Evolutionary conservation across 2,329 filamentous ascomycete species (phyloP).

Genomic region (Lachnellula suecica): DNA sequence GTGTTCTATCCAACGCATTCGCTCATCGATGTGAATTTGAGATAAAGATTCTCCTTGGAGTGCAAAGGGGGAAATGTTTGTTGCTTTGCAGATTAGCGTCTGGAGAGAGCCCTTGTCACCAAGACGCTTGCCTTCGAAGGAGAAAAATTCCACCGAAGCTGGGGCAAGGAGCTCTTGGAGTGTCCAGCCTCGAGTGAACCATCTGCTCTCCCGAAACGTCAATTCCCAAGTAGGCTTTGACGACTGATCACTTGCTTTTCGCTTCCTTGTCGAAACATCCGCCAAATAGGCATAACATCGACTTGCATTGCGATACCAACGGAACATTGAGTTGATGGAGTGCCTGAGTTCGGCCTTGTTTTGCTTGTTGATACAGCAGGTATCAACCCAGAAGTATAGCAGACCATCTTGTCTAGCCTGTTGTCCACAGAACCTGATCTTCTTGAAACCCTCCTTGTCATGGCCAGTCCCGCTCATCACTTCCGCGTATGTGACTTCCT

Average conservation of each 20-base stretch:
- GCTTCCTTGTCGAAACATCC: slow-evolving; percentile 8
- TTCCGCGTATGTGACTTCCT: slow-evolving; percentile 11
- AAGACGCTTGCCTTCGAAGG: slow-evolving; percentile 12
- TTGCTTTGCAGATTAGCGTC: slow-evolving; percentile 17
- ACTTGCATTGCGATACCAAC: slow-evolving; percentile 16
- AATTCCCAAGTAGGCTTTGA: slow-evolving; percentile 10
- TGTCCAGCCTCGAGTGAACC: slow-evolving; percentile 16
- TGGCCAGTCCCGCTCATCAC: slow-evolving; percentile 1
- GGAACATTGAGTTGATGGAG: slow-evolving; percentile 19
- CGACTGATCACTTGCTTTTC: background rate
- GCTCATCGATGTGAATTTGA: slow-evolving; percentile 13
- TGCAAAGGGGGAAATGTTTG: slow-evolving; percentile 12
- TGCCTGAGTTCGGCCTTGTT: slow-evolving; percentile 12
- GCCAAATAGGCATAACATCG: slow-evolving; percentile 19
- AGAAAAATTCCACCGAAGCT: slow-evolving; percentile 19
- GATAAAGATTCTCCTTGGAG: slow-evolving; percentile 13
- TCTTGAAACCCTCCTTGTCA: slow-evolving; percentile 11
- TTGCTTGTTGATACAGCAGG: slow-evolving; percentile 21
- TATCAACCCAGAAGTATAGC: slow-evolving; percentile 20
- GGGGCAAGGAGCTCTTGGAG: slow-evolving; percentile 23
- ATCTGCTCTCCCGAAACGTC: slow-evolving; percentile 12
- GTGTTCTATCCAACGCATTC: slow-evolving; percentile 39
- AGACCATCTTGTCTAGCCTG: slow-evolving; percentile 13
- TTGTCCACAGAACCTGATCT: slow-evolving; percentile 17
- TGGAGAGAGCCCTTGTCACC: slow-evolving; percentile 19